Base-by-base conservation (phyloP, 495 filamentous ascomycete genomes). In the Podospora fimiseda region DNA sequence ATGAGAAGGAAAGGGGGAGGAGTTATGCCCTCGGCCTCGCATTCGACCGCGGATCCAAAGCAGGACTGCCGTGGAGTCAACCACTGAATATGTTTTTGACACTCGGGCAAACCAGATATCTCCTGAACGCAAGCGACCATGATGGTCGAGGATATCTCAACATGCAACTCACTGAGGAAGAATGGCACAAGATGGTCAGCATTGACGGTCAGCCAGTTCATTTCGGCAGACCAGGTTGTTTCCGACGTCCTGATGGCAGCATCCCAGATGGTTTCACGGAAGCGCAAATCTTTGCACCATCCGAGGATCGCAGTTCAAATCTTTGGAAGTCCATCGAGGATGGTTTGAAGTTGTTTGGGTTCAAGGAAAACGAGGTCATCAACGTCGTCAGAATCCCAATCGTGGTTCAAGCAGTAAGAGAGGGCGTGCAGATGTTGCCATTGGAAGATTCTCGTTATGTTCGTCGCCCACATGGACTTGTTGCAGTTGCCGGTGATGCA, bases 81-180 rank as follows among this genome's bases (percentile, higher is more conserved):
- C 50, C 66, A n/a, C 60, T 70, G 39, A 70, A 70, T 55, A 66
- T 70, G 59, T 70, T 70, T 45, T 57, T 70, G 21, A 70, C 68
- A 0, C 62, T 70, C 7, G 68, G 68, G 6, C 68, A 70, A 37
- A 70, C 68, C 9, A 60, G 68, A 2, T 70, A 70, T 48, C 55
- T 70, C 21, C 59, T 70, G 43, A 70, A 70, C 48, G 68, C 68
- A 6, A 69, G 66, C 46, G 65, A 70, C 46, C 51, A 60, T 45
- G 68, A 70, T 18, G 68, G 68, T 6, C 52, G 56, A 21, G 68
- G 68, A 1, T 70, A 70, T 45, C 57, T 70, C 50, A 70, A 70
- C 56, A 70, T 70, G 68, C 68, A 70, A 51, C 55, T 70, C 13
- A 70, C 68, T 1, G 68, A 70, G 47, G 64, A 68, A 20, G 68